Conservation (phyloP, 1,284 basidiomycete species). For the Irpex lacteus region DNA sequence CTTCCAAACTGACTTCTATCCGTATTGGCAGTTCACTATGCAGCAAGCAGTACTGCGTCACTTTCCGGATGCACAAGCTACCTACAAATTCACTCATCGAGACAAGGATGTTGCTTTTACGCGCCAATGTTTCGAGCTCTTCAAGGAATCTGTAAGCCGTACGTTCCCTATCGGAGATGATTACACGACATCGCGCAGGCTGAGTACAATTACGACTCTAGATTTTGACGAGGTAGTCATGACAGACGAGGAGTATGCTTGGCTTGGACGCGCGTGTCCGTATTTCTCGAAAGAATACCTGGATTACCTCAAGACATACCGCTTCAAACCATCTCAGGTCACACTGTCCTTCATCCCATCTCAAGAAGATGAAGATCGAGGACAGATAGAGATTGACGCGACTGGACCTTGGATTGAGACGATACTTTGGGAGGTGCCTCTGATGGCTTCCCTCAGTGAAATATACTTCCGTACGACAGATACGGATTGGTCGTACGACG, state of each 20-base stretch:
- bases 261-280: constrained; percentile 72
- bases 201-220: constrained; percentile 28
- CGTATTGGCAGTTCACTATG: constrained; percentile 79
- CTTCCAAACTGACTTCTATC: constrained; percentile 3
- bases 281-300: constrained; percentile 79
- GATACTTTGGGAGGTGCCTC: constrained; percentile 95
- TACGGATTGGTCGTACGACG: constrained; percentile 82
- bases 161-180: constrained; percentile 29
- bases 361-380: constrained; percentile 49
- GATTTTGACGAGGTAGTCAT: constrained; percentile 69
- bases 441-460: constrained; percentile 88
- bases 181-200: not conserved
- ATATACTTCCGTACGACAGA: constrained; percentile 70
- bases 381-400: constrained; percentile 74
- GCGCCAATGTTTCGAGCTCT: constrained; percentile 63
- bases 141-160: constrained; percentile 69
- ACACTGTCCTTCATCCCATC: constrained; percentile 62
- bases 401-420: constrained; percentile 85
- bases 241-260: constrained; percentile 61
- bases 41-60: constrained; percentile 89
- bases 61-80: constrained; percentile 68
- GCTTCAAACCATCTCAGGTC: constrained; percentile 84
- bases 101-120: constrained; percentile 73
- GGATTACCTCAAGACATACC: constrained; percentile 70
- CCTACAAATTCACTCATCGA: constrained; percentile 88